phyloP scores from a whole-genome alignment of 2,329 filamentous ascomycete genomes.

The Anisogramma anomala region DNA sequence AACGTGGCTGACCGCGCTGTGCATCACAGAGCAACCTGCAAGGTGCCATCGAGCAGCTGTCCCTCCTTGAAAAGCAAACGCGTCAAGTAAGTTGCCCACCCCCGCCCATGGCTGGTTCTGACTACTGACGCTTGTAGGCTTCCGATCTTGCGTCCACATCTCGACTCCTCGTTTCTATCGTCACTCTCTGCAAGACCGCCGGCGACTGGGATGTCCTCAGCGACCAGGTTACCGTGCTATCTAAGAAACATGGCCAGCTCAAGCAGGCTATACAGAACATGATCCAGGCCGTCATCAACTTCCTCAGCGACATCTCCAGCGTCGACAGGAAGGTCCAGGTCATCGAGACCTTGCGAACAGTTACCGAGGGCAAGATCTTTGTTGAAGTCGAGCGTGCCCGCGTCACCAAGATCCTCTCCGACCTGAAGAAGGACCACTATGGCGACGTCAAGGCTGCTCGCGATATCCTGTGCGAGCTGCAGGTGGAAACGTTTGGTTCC shows the following conservation, averaged over 20 bases:
- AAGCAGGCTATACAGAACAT: conserved; percentile 99
- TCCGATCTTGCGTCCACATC: conserved; percentile 95
- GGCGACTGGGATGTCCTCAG: conserved; percentile 92
- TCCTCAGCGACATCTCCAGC: conserved; percentile 75
- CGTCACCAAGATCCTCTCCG: conserved; percentile 85
- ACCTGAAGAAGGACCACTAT: conserved; percentile 86
- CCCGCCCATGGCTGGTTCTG: not conserved
- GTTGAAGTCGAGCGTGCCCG: conserved; percentile 96
- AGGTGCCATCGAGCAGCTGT: conserved; percentile 85
- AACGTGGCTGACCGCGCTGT: not conserved
- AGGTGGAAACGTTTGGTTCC: conserved; percentile 97
- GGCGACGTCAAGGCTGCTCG: conserved; percentile 82
- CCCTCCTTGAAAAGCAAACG: conserved; percentile 87
- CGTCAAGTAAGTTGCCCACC: conserved; percentile 57
- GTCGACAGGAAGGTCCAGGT: conserved; percentile 81
- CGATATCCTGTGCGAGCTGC: conserved; percentile 90
- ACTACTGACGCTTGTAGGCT: conserved; percentile 43
- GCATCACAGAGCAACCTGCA: conserved; percentile 61
- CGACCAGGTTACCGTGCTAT: conserved; percentile 88
- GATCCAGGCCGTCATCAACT: conserved; percentile 92
- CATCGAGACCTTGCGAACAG: conserved; percentile 89
- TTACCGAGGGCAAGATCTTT: conserved; percentile 99
- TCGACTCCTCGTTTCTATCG: conserved; percentile 73
- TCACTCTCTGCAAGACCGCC: conserved; percentile 86
- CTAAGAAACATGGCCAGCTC: conserved; percentile 99